Base-by-base conservation (phyloP, 495 filamentous ascomycete genomes). In the Trichodelitschia bisporula region DNA sequence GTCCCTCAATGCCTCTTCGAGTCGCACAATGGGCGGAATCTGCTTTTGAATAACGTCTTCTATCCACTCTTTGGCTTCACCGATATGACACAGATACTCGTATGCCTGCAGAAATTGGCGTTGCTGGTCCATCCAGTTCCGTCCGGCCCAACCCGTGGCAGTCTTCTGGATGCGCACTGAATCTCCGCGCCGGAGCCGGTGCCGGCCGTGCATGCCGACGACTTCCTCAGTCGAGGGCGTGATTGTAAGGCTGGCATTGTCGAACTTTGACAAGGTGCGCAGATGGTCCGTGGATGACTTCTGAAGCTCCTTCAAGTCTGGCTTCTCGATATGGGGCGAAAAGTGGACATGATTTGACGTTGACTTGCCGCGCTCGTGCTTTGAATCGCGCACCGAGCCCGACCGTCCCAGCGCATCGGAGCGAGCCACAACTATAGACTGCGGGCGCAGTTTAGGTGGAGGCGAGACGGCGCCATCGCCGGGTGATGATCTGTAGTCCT, bases 51-150 rank as follows among this genome's bases (percentile, higher is more conserved):
- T 84, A 17, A 93, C 66, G 41, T 83, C 80, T 49, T 95, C 86
- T 26, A 99, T 89, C 89, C 89, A 99, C 49, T 95, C 82, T 47
- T 95, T 95, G 28, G 89, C 89, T 59, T 99, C 89, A 40, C 89
- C 89, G 43, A 99, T 95, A 44, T 99, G 89, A 44, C 89, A 99
- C 24, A 99, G 68, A 45, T 99, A 99, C 49, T 99, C 89, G 45
- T 99, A 99, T 6, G 89, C 89, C 50, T 91, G 80, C 19, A 95
- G 56, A 45, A 91, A 95, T 45, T 95, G 82, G 29, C 89, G 64
- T 47, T 93, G 79, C 46, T 86, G 80, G 48, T 99, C 89, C 83
- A 99, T 95, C 89, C 86, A 95, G 42, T 79, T 91, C 26, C 77
- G 67, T 12, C 72, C 77, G 32, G 70, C 72, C 73, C 79, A 93